Percentiles rank a stretch among this genome's conserved stretches.
phyloP scores from a whole-genome alignment of 331 rosid species.

The Saraca asoca region DNA sequence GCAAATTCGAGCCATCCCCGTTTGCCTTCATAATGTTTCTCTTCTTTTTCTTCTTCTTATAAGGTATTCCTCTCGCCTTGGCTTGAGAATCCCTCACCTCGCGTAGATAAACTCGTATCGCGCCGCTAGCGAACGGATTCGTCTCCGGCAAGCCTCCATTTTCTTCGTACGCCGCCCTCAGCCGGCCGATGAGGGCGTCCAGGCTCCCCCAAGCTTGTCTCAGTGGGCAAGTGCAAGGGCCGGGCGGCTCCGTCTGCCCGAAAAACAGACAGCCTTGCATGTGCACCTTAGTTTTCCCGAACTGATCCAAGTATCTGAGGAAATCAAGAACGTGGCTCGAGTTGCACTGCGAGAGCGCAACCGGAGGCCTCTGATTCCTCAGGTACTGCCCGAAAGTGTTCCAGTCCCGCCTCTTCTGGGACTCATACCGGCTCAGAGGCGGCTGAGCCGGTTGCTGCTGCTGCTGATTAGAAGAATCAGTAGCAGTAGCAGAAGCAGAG shows the following conservation, averaged over 20 bases:
- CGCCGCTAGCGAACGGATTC: conserved; percentile 79
- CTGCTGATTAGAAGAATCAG: not conserved
- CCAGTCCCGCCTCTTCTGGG: conserved; percentile 87
- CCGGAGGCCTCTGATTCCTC: conserved; percentile 87
- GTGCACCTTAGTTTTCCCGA: conserved; percentile 95
- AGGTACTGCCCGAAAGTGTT: conserved; percentile 89
- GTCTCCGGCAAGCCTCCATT: conserved; percentile 87
- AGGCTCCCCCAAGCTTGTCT: conserved; percentile 95
- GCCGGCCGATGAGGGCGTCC: conserved; percentile 80
- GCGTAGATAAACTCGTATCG: conserved; percentile 69
- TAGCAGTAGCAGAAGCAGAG: conserved; percentile 15
- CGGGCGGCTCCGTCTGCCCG: conserved; percentile 83
- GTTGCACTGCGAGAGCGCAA: conserved; percentile 71
- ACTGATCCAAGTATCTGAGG: conserved; percentile 76
- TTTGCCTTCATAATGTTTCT: conserved; percentile 48
- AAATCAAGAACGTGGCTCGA: conserved; percentile 74
- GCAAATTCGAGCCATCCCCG: conserved; percentile 52
- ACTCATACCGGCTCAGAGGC: conserved; percentile 74
- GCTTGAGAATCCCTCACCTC: conserved; percentile 87
- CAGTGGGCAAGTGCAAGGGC: conserved; percentile 90
- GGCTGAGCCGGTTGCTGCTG: conserved; percentile 32
- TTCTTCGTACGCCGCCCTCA: conserved; percentile 92
- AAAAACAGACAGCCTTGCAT: conserved; percentile 80
- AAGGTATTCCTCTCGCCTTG: conserved; percentile 83
- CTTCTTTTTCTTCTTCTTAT: conserved; percentile 94